Percentiles rank a stretch among this genome's conserved stretches.
phyloP scores from a whole-genome alignment of 108 stramenopile genomes.

The Ochromonas danica region DNA sequence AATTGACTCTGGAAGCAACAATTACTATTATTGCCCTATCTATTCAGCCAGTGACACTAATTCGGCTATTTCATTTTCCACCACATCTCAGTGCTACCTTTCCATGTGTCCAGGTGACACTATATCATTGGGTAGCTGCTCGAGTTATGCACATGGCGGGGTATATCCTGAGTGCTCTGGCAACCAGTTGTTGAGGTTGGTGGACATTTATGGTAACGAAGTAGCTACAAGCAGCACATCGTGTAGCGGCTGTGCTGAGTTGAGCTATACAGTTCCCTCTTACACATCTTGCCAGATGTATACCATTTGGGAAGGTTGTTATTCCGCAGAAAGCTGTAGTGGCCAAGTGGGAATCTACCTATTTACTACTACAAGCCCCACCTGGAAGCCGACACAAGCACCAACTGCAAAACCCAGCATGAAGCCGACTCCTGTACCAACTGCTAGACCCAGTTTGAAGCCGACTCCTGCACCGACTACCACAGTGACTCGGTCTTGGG shows the following conservation, averaged over 20 bases:
- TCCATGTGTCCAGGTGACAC: too few relatives aligned
- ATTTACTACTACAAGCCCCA: neutral
- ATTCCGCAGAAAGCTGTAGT: neutral
- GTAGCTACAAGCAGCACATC: too few relatives aligned
- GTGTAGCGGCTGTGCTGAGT: neutral
- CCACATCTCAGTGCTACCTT: too few relatives aligned
- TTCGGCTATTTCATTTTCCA: too few relatives aligned
- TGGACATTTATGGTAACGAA: too few relatives aligned
- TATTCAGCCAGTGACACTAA: conserved; percentile 3
- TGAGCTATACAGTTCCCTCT: too few relatives aligned
- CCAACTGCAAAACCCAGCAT: conserved; percentile 1
- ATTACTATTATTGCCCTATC: neutral
- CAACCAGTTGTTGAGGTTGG: too few relatives aligned
- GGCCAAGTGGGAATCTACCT: conserved; percentile 1
- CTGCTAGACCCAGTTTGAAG: conserved; percentile 1
- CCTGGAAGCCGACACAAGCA: neutral
- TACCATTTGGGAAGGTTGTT: neutral
- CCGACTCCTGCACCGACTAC: conserved; percentile 4
- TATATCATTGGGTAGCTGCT: too few relatives aligned
- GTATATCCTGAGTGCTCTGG: too few relatives aligned
- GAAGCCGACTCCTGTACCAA: conserved; percentile 5
- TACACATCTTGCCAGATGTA: too few relatives aligned
- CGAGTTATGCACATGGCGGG: too few relatives aligned
- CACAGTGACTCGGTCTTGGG: conserved; percentile 6
- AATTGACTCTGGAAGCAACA: neutral